Percentiles rank a stretch among this genome's conserved stretches.
phyloP scores from a whole-genome alignment of 2,329 filamentous ascomycete species.

The Orbilia ellipsospora region DNA sequence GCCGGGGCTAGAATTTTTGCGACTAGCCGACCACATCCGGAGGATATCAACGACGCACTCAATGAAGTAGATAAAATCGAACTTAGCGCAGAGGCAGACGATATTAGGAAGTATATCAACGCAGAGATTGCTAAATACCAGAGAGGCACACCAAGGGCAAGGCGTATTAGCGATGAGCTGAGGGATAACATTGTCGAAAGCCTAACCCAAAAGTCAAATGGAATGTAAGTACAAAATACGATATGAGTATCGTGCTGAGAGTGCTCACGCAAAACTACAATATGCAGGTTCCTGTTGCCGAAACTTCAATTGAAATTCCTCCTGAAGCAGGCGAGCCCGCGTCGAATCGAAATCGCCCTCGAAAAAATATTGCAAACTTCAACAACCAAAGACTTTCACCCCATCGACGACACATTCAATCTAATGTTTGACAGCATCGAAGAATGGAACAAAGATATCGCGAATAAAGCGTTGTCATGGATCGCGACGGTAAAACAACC shows the following conservation, averaged over 20 bases:
- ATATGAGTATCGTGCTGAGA: not conserved
- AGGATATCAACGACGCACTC: no score
- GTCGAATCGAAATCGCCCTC: not conserved
- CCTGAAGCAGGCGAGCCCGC: not conserved
- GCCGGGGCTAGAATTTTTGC: not conserved
- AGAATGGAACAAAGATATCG: slow-evolving; percentile 14
- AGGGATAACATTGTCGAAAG: not conserved
- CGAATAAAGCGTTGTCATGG: not conserved
- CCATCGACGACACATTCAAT: slow-evolving; percentile 15
- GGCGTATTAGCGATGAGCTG: not conserved
- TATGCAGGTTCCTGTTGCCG: not conserved
- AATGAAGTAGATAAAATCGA: not conserved
- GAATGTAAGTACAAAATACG: slow-evolving; percentile 23
- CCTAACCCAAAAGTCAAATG: slow-evolving; percentile 7
- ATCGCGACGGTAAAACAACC: not conserved
- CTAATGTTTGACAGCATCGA: slow-evolving; percentile 18
- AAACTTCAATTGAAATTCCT: not conserved
- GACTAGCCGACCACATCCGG: no score
- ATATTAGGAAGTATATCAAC: not conserved
- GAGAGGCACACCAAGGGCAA: not conserved
- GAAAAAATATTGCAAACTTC: slow-evolving; percentile 6
- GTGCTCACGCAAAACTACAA: not conserved
- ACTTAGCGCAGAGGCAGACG: not conserved
- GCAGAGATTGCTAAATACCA: not conserved
- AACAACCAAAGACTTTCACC: slow-evolving; percentile 7